A percentile compares a stretch with the other conserved stretches of the same genome.
These are phyloP conservation scores for Xerocomus spinulosus DNA, from an alignment of 768 basidiomycete species.

Conservation along the genomic window DNA sequence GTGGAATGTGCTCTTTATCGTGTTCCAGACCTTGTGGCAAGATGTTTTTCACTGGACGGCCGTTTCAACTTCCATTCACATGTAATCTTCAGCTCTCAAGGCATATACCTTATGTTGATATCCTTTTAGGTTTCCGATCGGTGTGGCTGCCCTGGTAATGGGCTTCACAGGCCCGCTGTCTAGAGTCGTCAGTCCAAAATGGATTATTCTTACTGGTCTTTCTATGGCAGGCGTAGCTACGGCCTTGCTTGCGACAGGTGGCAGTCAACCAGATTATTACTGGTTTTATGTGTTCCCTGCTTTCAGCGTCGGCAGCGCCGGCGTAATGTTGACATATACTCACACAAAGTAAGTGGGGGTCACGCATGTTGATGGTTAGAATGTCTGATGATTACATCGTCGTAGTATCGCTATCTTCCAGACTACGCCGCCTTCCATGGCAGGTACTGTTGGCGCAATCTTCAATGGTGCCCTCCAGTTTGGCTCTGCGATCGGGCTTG, in stretches of 20 bases:
- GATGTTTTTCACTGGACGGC: slow-evolving; percentile 39
- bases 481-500: slow-evolving; percentile 48
- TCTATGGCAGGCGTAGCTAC: slow-evolving; percentile 36
- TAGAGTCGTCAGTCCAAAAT: slow-evolving; percentile 38
- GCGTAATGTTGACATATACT: slow-evolving; percentile 41
- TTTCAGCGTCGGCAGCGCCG: slow-evolving; percentile 44
- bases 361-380: neutral
- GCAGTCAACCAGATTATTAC: slow-evolving; percentile 39
- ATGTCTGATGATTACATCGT: neutral
- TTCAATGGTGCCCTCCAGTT: slow-evolving; percentile 52
- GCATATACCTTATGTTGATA: neutral
- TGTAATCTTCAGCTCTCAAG: slow-evolving; percentile 24
- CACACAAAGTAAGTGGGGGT: slow-evolving; percentile 43
- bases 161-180: slow-evolving; percentile 39
- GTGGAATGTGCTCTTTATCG: slow-evolving; percentile 35
- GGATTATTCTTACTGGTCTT: slow-evolving; percentile 42
- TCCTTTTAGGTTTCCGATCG: slow-evolving; percentile 38
- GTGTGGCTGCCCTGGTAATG: slow-evolving; percentile 34
- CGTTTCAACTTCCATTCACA: slow-evolving; percentile 37
- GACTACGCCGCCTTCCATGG: slow-evolving; percentile 43
- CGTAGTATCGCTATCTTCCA: slow-evolving; percentile 48
- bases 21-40: slow-evolving; percentile 39
- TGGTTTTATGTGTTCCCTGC: slow-evolving; percentile 49
- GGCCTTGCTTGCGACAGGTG: slow-evolving; percentile 39
- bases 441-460: slow-evolving; percentile 53